A percentile compares a stretch with the other conserved stretches of the same genome.
Conservation (phyloP, 208 protist genomes). For the Leishmania amazonensis region DNA sequence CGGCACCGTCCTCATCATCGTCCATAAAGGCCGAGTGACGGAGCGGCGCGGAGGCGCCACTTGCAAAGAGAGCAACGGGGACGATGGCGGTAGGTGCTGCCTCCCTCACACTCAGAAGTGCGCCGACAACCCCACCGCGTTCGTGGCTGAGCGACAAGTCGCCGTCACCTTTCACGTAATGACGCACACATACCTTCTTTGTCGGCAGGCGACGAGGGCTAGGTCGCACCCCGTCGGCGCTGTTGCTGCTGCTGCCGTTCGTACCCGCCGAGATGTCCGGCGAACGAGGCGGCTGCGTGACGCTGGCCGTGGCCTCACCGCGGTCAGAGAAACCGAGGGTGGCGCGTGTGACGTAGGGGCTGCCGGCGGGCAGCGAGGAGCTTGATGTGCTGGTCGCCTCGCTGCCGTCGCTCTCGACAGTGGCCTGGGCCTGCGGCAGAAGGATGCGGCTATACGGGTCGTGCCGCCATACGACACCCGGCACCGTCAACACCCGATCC, state of each 20-base stretch:
- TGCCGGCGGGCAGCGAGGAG: slow-evolving; percentile 2
- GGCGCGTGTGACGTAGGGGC: not conserved
- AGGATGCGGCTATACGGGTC: slow-evolving; percentile 70
- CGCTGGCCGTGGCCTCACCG: not conserved
- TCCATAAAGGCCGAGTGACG: not conserved
- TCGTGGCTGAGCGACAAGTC: slow-evolving; percentile 4
- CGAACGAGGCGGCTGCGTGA: slow-evolving; percentile 11
- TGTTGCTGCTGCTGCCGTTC: not conserved
- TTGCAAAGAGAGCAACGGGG: not conserved
- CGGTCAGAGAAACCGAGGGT: not conserved
- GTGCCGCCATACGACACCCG: slow-evolving; percentile 63
- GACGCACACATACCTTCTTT: slow-evolving; percentile 36
- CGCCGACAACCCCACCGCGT: not conserved
- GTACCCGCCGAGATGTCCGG: not conserved
- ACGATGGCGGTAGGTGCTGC: not conserved
- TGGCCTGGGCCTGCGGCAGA: slow-evolving; percentile 1
- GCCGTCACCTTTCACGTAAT: slow-evolving; percentile 19
- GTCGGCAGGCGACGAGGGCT: slow-evolving; percentile 29
- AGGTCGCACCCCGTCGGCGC: slow-evolving; percentile 6
- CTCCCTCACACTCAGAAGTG: slow-evolving; percentile 10
- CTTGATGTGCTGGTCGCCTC: not conserved
- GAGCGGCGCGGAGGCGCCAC: not conserved
- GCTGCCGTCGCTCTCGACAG: not conserved
- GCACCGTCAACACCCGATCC: slow-evolving; percentile 32
- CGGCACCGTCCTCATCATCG: not conserved